Conservation (phyloP, 768 basidiomycete species). For the Chalciporus chontae region DNA sequence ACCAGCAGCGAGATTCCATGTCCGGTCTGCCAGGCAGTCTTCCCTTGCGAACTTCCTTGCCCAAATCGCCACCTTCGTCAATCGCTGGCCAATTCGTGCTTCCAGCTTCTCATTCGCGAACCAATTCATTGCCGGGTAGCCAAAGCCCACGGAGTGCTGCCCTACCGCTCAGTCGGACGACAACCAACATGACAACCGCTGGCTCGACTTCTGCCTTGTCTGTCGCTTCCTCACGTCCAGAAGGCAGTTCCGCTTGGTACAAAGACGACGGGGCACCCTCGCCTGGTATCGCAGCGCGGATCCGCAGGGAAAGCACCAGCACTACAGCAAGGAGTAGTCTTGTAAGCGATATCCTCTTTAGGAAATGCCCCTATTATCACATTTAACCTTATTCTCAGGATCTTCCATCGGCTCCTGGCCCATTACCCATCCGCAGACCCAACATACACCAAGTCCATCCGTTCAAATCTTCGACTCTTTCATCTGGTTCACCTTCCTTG, state of each 20-base stretch:
- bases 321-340: slow-evolving; percentile 33
- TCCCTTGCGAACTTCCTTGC: slow-evolving; percentile 40
- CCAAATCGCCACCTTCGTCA: slow-evolving; percentile 43
- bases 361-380: background rate
- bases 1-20: slow-evolving; percentile 56
- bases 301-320: slow-evolving; percentile 51
- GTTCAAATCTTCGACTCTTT: slow-evolving; percentile 50
- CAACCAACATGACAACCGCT: slow-evolving; percentile 28
- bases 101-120: slow-evolving; percentile 33
- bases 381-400: slow-evolving; percentile 25
- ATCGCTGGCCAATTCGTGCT: slow-evolving; percentile 46
- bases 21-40: slow-evolving; percentile 41
- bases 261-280: slow-evolving; percentile 34
- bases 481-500: slow-evolving; percentile 46
- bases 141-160: slow-evolving; percentile 35
- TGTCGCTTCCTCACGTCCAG: slow-evolving; percentile 39
- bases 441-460: slow-evolving; percentile 41
- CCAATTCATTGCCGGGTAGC: slow-evolving; percentile 36
- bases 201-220: slow-evolving; percentile 40
- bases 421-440: slow-evolving; percentile 44
- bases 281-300: slow-evolving; percentile 39
- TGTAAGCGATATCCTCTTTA: slow-evolving; percentile 8
- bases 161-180: slow-evolving; percentile 34
- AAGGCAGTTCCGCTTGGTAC: slow-evolving; percentile 33
- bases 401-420: slow-evolving; percentile 35